Base-by-base conservation (phyloP, 169 alveolate species). In the Babesia bigemina region DNA sequence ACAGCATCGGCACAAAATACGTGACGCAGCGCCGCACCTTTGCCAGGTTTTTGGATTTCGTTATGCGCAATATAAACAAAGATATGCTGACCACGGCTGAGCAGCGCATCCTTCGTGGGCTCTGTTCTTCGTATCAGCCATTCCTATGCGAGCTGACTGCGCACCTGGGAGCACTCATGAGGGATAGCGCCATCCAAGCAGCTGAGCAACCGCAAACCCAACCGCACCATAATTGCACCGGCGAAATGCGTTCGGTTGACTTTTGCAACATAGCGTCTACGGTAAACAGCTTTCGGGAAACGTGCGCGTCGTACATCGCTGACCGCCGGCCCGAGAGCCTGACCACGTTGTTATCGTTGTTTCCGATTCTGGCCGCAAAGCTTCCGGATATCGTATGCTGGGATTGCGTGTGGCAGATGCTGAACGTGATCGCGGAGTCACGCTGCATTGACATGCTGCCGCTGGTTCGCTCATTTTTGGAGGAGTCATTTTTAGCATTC, bases 401-500 rank as follows among this genome's bases (percentile, higher is more conserved):
- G 76, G 57, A 49, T 7, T 67, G 58, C 53, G 36, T 67, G 17
- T 67, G 76, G 76, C 49, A 55, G 65, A 33, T 33, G 66, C n/a
- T 67, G 39, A 2, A 55, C 44, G 56, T 67, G 11, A 55, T 53
- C 14, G 66, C 50, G 26, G 33, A 0, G 12, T 7, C 24, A n/a
- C 21, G 53, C 19, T 52, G 76, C 29, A 2, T 53, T 26, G 76
- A 67, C 21, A 55, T 67, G 76, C 63, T 67, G 19, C 76, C 66
- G 17, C n/a, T 67, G 24, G 66, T 67, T 7, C 76, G 76, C 60
- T 67, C 76, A 12, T 67, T 67, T 55, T 24, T 67, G 58, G 76
- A 67, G 65, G 76, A 67, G 47, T 67, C 66, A 36, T 67, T 67
- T 33, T 55, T 67, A 39, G 76, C 66, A 1, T 22, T 10, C 22